These are phyloP conservation scores for Gryganskiella cystojenkinii DNA, from an alignment of 192 early-diverging fungal genomes.

Conservation along the genomic window DNA sequence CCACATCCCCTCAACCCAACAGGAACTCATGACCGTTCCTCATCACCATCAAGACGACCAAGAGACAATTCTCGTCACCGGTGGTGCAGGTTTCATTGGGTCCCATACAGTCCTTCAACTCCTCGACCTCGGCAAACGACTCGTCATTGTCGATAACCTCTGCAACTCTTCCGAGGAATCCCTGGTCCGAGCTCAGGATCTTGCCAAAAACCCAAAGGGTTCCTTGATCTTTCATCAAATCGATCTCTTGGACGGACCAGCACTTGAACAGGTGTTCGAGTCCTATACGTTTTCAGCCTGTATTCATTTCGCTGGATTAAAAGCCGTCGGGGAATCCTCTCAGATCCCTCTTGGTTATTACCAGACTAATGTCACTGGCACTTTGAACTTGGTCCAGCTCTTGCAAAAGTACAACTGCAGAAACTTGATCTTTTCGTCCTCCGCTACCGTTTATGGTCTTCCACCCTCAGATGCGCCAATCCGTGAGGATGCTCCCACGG, in stretches of 20 bases:
- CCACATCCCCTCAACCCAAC: neutral
- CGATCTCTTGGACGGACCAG: conserved; percentile 53
- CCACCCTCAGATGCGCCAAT: conserved; percentile 45
- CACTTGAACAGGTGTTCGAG: conserved; percentile 50
- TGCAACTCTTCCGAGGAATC: conserved; percentile 67
- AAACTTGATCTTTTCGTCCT: conserved; percentile 93
- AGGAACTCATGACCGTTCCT: conserved; percentile 15
- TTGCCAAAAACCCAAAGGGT: conserved; percentile 44
- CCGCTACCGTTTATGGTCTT: conserved; percentile 88
- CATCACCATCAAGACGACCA: conserved; percentile 11
- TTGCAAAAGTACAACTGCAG: conserved; percentile 83
- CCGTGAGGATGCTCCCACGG: conserved; percentile 67
- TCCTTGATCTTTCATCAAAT: conserved; percentile 53
- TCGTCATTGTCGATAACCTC: conserved; percentile 91
- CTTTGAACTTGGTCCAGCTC: conserved; percentile 81
- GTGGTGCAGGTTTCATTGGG: conserved; percentile 90
- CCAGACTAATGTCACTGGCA: conserved; percentile 93
- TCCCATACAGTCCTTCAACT: conserved; percentile 91
- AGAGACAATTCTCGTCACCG: conserved; percentile 63
- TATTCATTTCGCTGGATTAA: conserved; percentile 87
- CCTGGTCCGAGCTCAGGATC: conserved; percentile 34
- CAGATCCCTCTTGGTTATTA: conserved; percentile 86
- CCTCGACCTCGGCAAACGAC: conserved; percentile 67
- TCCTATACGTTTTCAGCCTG: conserved; percentile 57
- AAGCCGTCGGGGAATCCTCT: conserved; percentile 86